Evolutionary conservation across 148 eudicot species (phyloP).

Genomic region (Spergularia marina): DNA sequence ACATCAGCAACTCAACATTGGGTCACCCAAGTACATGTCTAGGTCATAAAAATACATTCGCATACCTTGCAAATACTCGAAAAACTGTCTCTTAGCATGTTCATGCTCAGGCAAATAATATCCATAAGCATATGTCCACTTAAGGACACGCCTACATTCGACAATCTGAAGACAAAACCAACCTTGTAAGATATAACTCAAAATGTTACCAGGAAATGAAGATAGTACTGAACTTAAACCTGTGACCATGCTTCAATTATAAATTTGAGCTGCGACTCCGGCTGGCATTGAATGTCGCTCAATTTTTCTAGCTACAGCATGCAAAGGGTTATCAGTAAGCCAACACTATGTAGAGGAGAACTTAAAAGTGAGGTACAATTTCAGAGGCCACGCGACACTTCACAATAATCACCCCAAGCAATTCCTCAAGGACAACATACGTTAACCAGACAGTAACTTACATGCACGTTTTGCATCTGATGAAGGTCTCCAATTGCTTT

Average conservation of each 20-base stretch:
- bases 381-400: neutral
- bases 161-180: conserved; percentile 62
- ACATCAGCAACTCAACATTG: conserved; percentile 17
- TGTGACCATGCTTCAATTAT: conserved; percentile 86
- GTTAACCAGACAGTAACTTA: conserved; percentile 31
- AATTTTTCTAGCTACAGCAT: conserved; percentile 74
- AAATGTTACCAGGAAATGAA: neutral
- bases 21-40: neutral
- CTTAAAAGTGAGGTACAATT: neutral
- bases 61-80: conserved; percentile 85
- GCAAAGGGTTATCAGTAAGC: neutral
- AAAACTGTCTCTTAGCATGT: conserved; percentile 70
- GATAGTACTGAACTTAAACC: conserved; percentile 37
- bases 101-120: conserved; percentile 78
- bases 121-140: conserved; percentile 96
- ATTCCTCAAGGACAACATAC: neutral
- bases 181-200: neutral
- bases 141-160: conserved; percentile 87
- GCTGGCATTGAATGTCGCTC: conserved; percentile 72
- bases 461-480: conserved; percentile 73
- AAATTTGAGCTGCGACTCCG: conserved; percentile 82
- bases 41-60: neutral
- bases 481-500: conserved; percentile 65
- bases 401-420: neutral
- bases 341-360: neutral